Percentiles rank a stretch among this genome's conserved stretches.
phyloP scores from a whole-genome alignment of 257 asterid species.

The Cynanchum wilfordii region DNA sequence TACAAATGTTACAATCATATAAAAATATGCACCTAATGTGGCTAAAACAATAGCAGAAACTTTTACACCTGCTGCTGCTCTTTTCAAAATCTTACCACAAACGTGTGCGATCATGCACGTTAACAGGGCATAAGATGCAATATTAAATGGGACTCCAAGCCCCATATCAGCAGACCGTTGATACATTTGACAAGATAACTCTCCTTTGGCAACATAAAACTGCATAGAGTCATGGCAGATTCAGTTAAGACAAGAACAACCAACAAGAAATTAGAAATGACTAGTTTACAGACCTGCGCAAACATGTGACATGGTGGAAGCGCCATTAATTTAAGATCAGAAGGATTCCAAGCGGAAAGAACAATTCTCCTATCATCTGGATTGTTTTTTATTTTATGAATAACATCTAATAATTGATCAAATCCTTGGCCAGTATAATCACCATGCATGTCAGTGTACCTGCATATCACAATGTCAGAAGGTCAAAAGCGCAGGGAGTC shows the following conservation, averaged over 20 bases:
- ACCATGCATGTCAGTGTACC: constrained; percentile 46
- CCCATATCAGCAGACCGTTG: constrained; percentile 54
- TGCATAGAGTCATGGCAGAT: constrained; percentile 12
- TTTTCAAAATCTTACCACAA: constrained; percentile 33
- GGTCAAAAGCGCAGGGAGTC: constrained; percentile 1
- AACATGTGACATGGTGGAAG: constrained; percentile 55
- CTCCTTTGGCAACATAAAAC: constrained; percentile 43
- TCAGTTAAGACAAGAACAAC: background rate
- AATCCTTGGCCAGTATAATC: constrained; percentile 44
- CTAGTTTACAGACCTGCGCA: constrained; percentile 31
- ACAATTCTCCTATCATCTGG: constrained; percentile 45
- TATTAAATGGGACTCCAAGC: constrained; percentile 49
- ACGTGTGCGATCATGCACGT: constrained; percentile 50
- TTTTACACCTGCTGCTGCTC: background rate
- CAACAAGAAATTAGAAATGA: constrained; percentile 7
- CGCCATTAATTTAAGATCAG: constrained; percentile 44
- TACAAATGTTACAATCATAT: background rate
- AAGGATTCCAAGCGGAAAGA: constrained; percentile 51
- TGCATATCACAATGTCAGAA: constrained; percentile 13
- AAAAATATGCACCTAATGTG: background rate
- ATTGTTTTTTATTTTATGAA: constrained; percentile 35
- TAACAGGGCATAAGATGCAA: constrained; percentile 44
- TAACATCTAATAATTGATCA: constrained; percentile 40
- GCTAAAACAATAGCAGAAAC: background rate
- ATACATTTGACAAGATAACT: constrained; percentile 48